Evolutionary conservation across 495 filamentous ascomycete species (phyloP), one percentile per base, ranked within the genome.

Genomic region (Penicillium maclennaniae): DNA sequence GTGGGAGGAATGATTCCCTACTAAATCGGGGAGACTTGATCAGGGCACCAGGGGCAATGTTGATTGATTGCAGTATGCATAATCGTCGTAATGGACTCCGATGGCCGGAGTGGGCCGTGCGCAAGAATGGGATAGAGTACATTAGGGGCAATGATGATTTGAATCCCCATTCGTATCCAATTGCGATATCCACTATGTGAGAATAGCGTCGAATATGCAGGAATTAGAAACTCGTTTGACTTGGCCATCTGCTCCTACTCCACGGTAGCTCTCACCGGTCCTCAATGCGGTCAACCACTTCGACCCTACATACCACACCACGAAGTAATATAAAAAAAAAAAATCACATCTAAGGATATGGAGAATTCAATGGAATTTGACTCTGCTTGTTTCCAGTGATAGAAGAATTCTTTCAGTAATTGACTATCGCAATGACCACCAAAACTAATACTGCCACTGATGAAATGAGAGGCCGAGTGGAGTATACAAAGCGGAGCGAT

Each of bases 41-140:
- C 20, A 42, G 15, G 39, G 17, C 19, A 12, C 2, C 31, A 34
- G 31, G 31, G 1, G 31, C 31, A 34, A 34, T 20, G n/a, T 1
- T 7, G 17, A 42, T 42, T 20, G 39, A 19, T 12, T 12, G 31
- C 31, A 34, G 31, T 34, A 12, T 34, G 31, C 31, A 40, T 40
- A 2, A 20, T 40, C 2, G 34, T 37, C 38, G 38, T 40, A 40
- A 20, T 19, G 16, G 53, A 34, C 43, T 54, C 55, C 59, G 59
- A 54, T 51, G 43, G 28, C 49, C 38, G 53, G 53, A 59, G 59
- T 52, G 55, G 53, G 61, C 55, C 49, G 10, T 55, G 34, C 34
- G 28, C 27, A 41, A 34, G 19, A 53, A 40, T 25, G n/a, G 34
- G 25, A 55, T 55, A 15, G 25, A 40, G 43, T 45, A 45, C 45